Percentiles rank a stretch among this genome's conserved stretches.
Evolutionary conservation across 306 rosid genomes (phyloP).

Genomic region (Senna siamea): DNA sequence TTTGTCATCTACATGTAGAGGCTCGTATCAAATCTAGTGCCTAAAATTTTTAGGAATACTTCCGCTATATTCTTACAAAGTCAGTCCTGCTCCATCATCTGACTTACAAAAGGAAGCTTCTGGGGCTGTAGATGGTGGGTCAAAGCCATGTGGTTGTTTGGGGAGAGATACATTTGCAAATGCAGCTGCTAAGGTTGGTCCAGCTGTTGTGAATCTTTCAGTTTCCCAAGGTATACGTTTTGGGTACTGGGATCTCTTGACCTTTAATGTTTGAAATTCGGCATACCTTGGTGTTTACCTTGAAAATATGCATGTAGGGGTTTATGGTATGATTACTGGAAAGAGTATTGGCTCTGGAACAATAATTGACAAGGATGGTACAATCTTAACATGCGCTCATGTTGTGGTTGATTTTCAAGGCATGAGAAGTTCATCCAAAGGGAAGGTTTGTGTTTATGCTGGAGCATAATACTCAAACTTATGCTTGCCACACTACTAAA

Average conservation of each 20-base stretch:
- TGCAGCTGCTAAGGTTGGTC: conserved; percentile 82
- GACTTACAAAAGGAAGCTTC: conserved; percentile 48
- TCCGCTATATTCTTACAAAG: conserved; percentile 53
- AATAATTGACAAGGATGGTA: conserved; percentile 78
- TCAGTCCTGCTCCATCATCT: conserved; percentile 45
- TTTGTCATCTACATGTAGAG: not conserved
- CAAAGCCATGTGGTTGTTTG: conserved; percentile 61
- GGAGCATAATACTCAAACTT: not conserved
- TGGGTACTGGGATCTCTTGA: not conserved
- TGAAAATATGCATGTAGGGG: conserved; percentile 42
- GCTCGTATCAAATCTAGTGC: conserved; percentile 11
- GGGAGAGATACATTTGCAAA: conserved; percentile 80
- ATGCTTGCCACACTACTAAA: not conserved
- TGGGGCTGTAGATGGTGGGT: conserved; percentile 41
- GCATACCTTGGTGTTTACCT: not conserved
- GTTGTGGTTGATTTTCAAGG: conserved; percentile 72
- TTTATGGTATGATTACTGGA: conserved; percentile 52
- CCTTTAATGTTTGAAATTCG: conserved; percentile 1
- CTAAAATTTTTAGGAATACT: conserved; percentile 50
- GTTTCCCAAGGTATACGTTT: conserved; percentile 58
- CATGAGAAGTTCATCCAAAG: conserved; percentile 52
- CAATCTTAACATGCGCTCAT: conserved; percentile 92
- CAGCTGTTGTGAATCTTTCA: conserved; percentile 86
- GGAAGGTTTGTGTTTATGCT: conserved; percentile 65
- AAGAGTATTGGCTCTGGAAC: conserved; percentile 83